Conservation (phyloP, 768 basidiomycete species). For the Russula lepida region DNA sequence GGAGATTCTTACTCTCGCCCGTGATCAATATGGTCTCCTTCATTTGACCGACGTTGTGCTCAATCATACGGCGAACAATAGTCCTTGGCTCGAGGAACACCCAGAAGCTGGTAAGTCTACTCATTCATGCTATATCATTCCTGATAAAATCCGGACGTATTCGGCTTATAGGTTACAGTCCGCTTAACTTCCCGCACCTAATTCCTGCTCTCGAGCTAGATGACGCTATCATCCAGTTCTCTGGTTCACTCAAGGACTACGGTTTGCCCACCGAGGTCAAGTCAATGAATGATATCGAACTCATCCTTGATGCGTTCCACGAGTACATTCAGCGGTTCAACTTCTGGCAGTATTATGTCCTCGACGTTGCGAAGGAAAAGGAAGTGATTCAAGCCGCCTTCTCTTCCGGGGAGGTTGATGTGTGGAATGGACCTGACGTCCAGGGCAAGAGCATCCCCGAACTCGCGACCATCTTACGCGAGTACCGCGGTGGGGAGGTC, state of each 20-base stretch:
- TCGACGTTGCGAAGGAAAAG: slow-evolving; percentile 64
- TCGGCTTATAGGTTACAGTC: slow-evolving; percentile 63
- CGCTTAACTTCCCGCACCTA: slow-evolving; percentile 85
- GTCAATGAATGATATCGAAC: slow-evolving; percentile 59
- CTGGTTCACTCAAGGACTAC: slow-evolving; percentile 48
- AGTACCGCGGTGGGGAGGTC: slow-evolving; percentile 32
- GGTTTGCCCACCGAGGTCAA: slow-evolving; percentile 66
- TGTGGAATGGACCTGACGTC: slow-evolving; percentile 58
- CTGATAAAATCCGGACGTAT: neutral
- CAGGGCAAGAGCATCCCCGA: slow-evolving; percentile 51
- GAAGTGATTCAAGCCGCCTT: slow-evolving; percentile 49
- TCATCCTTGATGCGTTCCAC: slow-evolving; percentile 55
- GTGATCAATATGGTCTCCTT: slow-evolving; percentile 80
- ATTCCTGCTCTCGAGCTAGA: slow-evolving; percentile 91
- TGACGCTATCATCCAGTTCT: slow-evolving; percentile 75
- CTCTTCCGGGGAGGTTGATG: slow-evolving; percentile 33
- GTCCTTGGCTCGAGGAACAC: slow-evolving; percentile 83
- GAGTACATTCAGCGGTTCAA: slow-evolving; percentile 53
- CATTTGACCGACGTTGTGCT: slow-evolving; percentile 93
- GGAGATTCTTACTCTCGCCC: slow-evolving; percentile 58
- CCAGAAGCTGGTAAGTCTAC: slow-evolving; percentile 78
- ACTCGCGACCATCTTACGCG: slow-evolving; percentile 56
- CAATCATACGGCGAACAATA: slow-evolving; percentile 96
- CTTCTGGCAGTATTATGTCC: slow-evolving; percentile 92
- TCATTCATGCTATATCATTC: neutral